Percentiles rank a stretch among this genome's conserved stretches.
These are phyloP conservation scores for Edaphochlamys debaryana DNA, from an alignment of 139 green algal species.

Conservation along the genomic window DNA sequence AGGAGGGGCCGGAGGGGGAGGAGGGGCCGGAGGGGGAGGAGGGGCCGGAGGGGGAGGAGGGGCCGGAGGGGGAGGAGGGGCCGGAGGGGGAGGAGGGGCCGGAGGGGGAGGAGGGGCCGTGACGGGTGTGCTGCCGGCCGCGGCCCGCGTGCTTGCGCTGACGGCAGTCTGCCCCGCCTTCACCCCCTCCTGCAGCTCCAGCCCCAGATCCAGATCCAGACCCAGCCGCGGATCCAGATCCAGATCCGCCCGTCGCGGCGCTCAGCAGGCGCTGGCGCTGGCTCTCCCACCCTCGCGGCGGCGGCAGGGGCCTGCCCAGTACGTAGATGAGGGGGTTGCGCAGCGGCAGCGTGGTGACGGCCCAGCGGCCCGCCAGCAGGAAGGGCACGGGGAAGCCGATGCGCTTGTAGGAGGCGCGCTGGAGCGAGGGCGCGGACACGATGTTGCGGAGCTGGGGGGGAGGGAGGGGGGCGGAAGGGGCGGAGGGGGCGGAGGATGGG, in stretches of 20 bases:
- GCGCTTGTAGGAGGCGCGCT: slow-evolving; percentile 80
- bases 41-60: too few species aligned
- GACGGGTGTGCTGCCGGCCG: too few species aligned
- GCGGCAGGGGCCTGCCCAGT: slow-evolving; percentile 72
- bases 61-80: too few species aligned
- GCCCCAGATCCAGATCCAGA: too few species aligned
- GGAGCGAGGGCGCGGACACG: slow-evolving; percentile 68
- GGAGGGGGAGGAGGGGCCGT: too few species aligned
- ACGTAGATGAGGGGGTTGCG: slow-evolving; percentile 70
- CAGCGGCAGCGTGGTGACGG: slow-evolving; percentile 74
- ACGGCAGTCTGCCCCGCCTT: not conserved
- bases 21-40: too few species aligned
- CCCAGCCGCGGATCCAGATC: not conserved
- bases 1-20: too few species aligned
- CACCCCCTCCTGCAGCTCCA: not conserved
- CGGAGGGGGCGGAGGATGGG: not conserved
- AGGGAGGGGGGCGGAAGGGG: not conserved
- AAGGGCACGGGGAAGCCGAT: slow-evolving; percentile 86
- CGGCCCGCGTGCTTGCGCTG: too few species aligned
- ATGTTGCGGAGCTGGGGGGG: slow-evolving; percentile 69
- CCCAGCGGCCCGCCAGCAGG: slow-evolving; percentile 70
- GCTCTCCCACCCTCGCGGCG: slow-evolving; percentile 35
- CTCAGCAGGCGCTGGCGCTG: slow-evolving; percentile 4
- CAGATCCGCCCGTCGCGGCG: not conserved
- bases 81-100: too few species aligned